phyloP scores from a whole-genome alignment of 164 flowering plant species.

The Tetracentron sinense region DNA sequence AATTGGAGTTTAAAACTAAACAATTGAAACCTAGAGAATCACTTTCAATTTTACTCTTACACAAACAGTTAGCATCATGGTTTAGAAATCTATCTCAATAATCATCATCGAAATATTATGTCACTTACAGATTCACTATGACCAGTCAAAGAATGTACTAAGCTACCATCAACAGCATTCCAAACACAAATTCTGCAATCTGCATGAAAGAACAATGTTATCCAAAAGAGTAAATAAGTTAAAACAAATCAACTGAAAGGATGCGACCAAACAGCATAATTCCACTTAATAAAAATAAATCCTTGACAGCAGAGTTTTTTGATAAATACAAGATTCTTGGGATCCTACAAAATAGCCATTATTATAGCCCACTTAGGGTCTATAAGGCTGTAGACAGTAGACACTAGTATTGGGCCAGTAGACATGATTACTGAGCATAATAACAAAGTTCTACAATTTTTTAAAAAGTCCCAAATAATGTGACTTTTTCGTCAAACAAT shows the following conservation, averaged over 20 bases:
- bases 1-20: background rate
- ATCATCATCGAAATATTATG: conserved; percentile 2
- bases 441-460: too few relatives aligned
- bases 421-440: too few relatives aligned
- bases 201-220: conserved; percentile 27
- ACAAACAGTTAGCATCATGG: background rate
- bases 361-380: too few relatives aligned
- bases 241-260: too few relatives aligned
- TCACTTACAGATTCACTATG: conserved; percentile 88
- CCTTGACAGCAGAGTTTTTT: too few relatives aligned
- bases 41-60: background rate
- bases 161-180: conserved; percentile 98
- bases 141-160: conserved; percentile 95
- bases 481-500: too few relatives aligned
- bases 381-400: too few relatives aligned
- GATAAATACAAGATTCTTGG: too few relatives aligned
- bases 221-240: background rate
- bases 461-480: too few relatives aligned
- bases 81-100: conserved; percentile 3
- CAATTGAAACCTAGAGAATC: too few relatives aligned
- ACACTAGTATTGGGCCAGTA: too few relatives aligned
- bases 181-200: conserved; percentile 99
- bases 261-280: background rate
- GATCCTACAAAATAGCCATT: too few relatives aligned
- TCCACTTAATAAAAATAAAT: background rate